Conservation (phyloP, 2,329 filamentous ascomycete genomes). For the Colletotrichum gloeosporioides region DNA sequence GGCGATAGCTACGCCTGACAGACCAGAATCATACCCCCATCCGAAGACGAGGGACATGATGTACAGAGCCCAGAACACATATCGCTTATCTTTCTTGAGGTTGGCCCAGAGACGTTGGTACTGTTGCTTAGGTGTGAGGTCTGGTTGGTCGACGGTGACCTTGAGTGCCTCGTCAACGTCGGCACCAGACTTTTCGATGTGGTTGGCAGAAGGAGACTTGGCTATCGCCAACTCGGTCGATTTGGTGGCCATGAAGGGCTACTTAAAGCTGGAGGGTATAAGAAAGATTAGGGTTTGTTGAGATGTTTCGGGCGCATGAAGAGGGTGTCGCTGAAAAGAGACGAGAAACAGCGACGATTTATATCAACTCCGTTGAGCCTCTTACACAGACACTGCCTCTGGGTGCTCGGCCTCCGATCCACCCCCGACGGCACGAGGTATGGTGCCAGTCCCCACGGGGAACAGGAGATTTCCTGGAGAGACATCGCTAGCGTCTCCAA, state of each 20-base stretch:
- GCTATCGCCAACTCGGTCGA: background rate
- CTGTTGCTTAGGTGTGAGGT: conserved; percentile 29
- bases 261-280: background rate
- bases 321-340: background rate
- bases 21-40: conserved; percentile 40
- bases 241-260: background rate
- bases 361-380: background rate
- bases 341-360: background rate
- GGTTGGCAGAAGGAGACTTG: background rate
- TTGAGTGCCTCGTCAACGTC: background rate
- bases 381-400: background rate
- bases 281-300: background rate
- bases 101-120: conserved; percentile 31
- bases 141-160: background rate
- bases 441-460: background rate
- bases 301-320: background rate
- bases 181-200: background rate
- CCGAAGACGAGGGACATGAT: conserved; percentile 37
- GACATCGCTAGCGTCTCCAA: background rate
- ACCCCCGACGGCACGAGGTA: background rate
- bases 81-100: conserved; percentile 31
- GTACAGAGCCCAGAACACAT: conserved; percentile 32
- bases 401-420: background rate
- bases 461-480: background rate
- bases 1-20: conserved; percentile 38